Base-by-base conservation (phyloP, 345 rosid genomes). In the Stellera chamaejasme region DNA sequence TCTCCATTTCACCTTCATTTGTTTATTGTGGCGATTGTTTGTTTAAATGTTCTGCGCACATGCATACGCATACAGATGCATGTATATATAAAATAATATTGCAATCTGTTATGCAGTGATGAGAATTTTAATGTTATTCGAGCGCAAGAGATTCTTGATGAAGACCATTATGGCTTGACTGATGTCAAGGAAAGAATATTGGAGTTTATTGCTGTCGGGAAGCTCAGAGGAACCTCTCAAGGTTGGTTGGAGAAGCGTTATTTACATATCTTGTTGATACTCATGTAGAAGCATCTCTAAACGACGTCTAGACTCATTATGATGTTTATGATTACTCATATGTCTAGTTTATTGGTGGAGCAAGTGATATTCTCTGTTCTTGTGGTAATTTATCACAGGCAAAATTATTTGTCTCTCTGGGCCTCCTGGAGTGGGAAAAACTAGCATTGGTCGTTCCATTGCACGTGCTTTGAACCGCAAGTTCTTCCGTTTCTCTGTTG, bases 391-490 rank as follows among this genome's bases (percentile, higher is more conserved):
- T 47, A 10, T 65, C 49, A 48, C 88, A 94, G 99, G 99, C 57
- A 94, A 94, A 87, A 90, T 94, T 55, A 87, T 94, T 62, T 90
- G 99, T 75, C 85, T 94, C 48, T 90, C 99, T 43, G 99, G 99
- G 2, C 99, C 99, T 49, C 99, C 99, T 54, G 99, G 99, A 61
- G 99, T 94, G 50, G 99, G 99, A 25, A 94, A 94, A 83, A 94
- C 99, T 62, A 94, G 99, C 75, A 94, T 94, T 56, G 99, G 97
- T 15, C 92, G 95, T 45, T 94, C 99, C 45, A 83, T 94, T 76
- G 97, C 99, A 41, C 95, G 93, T 50, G 95, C 99, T 69, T 79
- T 94, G 72, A 80, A 94, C 63, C 85, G 96, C 19, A 83, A 94
- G 50, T 94, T 94, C 73, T 94, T 75, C 67, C 83, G 99, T 69